A percentile compares a stretch with the other conserved stretches of the same genome.
These are phyloP conservation scores for Citrus australasica DNA, from an alignment of 345 rosid species.

Conservation along the genomic window DNA sequence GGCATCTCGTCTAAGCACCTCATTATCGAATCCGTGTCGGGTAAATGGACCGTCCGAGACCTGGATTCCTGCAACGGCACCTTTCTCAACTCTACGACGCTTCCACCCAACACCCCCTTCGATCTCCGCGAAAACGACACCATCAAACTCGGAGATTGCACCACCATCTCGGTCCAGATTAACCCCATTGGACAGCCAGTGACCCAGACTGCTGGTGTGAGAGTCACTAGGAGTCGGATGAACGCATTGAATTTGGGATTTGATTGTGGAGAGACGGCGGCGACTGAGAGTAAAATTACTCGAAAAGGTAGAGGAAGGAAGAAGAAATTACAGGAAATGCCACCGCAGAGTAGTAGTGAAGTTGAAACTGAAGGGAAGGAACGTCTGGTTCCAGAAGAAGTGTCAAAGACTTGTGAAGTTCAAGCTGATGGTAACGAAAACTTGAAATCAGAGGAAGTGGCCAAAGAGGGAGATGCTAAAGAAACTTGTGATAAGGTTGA, in stretches of 20 bases:
- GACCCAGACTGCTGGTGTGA: neutral
- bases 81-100: constrained; percentile 34
- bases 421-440: neutral
- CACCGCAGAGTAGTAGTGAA: neutral
- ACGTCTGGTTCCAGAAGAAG: neutral
- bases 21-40: constrained; percentile 46
- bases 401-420: neutral
- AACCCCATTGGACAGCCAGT: constrained; percentile 4
- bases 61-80: constrained; percentile 91
- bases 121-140: constrained; percentile 54
- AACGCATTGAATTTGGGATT: neutral
- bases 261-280: neutral
- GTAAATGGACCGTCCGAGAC: constrained; percentile 65
- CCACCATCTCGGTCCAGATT: constrained; percentile 48
- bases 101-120: constrained; percentile 38
- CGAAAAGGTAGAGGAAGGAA: neutral
- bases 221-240: neutral
- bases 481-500: constrained; percentile 3
- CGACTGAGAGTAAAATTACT: neutral
- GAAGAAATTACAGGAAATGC: neutral
- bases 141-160: constrained; percentile 74
- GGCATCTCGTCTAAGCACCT: constrained; percentile 87
- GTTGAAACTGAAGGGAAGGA: neutral
- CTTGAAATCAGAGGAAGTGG: neutral
- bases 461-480: neutral